Conservation (phyloP, 2,329 filamentous ascomycete genomes). For the Alternaria sp. region DNA sequence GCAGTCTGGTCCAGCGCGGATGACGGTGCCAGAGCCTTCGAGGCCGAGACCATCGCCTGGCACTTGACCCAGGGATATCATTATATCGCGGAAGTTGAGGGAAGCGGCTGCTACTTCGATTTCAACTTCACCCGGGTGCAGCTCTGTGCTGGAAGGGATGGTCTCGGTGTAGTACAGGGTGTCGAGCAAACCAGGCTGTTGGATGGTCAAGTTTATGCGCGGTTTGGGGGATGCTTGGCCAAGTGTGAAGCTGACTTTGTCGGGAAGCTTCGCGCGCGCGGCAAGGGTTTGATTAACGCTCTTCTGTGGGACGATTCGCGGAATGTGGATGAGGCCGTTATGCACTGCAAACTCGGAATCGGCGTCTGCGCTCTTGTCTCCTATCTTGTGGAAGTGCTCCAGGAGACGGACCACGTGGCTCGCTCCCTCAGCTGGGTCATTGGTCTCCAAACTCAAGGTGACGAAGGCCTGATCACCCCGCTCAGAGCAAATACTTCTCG, state of each 20-base stretch:
- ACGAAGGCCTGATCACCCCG: slow-evolving; percentile 6
- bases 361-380: background rate
- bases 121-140: slow-evolving; percentile 20
- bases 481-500: slow-evolving; percentile 16
- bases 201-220: slow-evolving; percentile 13
- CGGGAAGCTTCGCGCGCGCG: background rate
- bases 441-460: slow-evolving; percentile 12
- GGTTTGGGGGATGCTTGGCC: slow-evolving; percentile 6
- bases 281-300: slow-evolving; percentile 10
- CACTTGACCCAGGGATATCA: slow-evolving; percentile 9
- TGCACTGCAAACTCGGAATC: slow-evolving; percentile 14
- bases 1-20: slow-evolving; percentile 9
- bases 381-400: slow-evolving; percentile 12
- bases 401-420: slow-evolving; percentile 1
- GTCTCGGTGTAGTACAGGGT: slow-evolving; percentile 16
- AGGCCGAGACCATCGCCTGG: slow-evolving; percentile 9
- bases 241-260: slow-evolving; percentile 2
- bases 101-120: slow-evolving; percentile 17
- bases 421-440: background rate
- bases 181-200: slow-evolving; percentile 17
- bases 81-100: slow-evolving; percentile 25
- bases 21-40: slow-evolving; percentile 20
- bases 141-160: background rate
- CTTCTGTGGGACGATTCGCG: slow-evolving; percentile 11
- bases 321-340: slow-evolving; percentile 14